Evolutionary conservation across 495 filamentous ascomycete species (phyloP), one percentile per base, ranked within the genome.

Genomic region (Barbatosphaeria neglecta): DNA sequence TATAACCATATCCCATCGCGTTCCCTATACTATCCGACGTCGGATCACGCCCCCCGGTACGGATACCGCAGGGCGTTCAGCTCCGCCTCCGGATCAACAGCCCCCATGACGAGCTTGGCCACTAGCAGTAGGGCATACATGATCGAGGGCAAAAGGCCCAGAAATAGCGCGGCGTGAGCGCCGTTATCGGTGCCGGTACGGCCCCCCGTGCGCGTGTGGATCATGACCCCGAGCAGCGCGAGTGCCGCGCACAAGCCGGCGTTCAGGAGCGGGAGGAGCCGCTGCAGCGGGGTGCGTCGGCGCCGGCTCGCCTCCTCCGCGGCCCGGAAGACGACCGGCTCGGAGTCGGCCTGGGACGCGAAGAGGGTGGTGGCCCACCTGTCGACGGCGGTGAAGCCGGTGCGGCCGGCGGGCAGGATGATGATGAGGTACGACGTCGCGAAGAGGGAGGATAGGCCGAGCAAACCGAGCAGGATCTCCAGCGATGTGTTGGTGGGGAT

Each of bases 21-120:
- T n/a, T n/a, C n/a, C n/a, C n/a, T n/a, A n/a, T n/a, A n/a, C n/a
- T n/a, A n/a, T n/a, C n/a, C n/a, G n/a, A n/a, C n/a, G n/a, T n/a
- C n/a, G n/a, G n/a, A n/a, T 68, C 53, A 82, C 43, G 77, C 78
- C 18, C 78, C 78, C 57, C 81, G 82, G 44, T 73, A 78, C 33
- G 64, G 66, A 62, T 83, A 83, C 60, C 59, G 68, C 57, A 78
- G 59, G 43, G 53, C 60, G 19, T 64, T 57, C 48, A 83, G 58
- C 52, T 80, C 77, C 44, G 46, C 50, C 53, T 68, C 70, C 11
- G 77, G 68, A 55, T 81, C 73, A 16, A 81, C 70, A 37, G 73
- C 64, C 3, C 60, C 70, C 69, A 81, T 75, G 24, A 73, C 53
- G 43, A 66, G 56, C 58, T 78, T 74, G 1, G 68, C 72, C 18